phyloP scores from a whole-genome alignment of 345 rosid genomes.

The Populus davidiana region DNA sequence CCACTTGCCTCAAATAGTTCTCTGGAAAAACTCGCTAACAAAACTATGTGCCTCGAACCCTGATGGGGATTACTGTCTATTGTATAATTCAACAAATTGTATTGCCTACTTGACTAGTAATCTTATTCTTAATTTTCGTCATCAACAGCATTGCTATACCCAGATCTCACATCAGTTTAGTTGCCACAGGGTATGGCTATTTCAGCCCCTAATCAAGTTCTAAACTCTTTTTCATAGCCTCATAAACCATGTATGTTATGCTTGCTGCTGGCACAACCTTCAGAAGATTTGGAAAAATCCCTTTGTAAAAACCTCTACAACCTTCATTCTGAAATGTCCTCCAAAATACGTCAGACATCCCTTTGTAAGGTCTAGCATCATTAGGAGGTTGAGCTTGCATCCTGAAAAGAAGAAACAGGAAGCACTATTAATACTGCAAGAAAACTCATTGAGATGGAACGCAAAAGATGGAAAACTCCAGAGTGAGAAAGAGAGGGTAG shows the following conservation, averaged over 20 bases:
- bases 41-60: constrained; percentile 32
- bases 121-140: constrained; percentile 23
- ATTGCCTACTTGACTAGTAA: constrained; percentile 26
- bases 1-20: constrained; percentile 25
- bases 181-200: neutral
- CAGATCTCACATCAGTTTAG: constrained; percentile 11
- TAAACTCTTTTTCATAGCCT: constrained; percentile 76
- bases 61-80: constrained; percentile 28
- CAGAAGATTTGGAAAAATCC: constrained; percentile 78
- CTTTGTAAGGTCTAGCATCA: constrained; percentile 45
- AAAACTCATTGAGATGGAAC: neutral
- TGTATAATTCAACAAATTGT: constrained; percentile 31
- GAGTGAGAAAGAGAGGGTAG: neutral
- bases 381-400: constrained; percentile 77
- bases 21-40: constrained; percentile 25
- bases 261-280: constrained; percentile 58
- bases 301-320: constrained; percentile 72
- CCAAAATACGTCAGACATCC: constrained; percentile 76
- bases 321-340: constrained; percentile 73
- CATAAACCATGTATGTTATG: constrained; percentile 62
- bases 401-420: constrained; percentile 33
- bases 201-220: constrained; percentile 48
- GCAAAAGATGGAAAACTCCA: neutral
- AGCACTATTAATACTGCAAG: neutral
- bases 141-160: constrained; percentile 13